These are phyloP conservation scores for Capronia americana DNA, from an alignment of 2,329 filamentous ascomycete genomes.

Conservation along the genomic window DNA sequence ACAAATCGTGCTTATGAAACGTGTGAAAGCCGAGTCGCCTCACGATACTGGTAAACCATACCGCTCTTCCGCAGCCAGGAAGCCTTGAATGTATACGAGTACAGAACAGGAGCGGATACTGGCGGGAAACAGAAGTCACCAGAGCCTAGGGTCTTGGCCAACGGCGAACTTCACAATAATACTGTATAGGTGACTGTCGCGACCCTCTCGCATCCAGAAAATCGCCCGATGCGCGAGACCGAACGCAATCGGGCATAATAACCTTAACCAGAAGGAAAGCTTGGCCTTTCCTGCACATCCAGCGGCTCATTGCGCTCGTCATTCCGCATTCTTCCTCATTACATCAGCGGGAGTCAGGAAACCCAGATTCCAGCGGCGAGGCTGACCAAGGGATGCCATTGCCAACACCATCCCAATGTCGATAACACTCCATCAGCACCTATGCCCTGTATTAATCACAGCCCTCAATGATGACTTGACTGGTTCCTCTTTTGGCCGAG, in stretches of 20 bases:
- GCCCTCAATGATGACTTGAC: neutral
- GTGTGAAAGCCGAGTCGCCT: neutral
- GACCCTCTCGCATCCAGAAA: neutral
- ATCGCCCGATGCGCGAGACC: neutral
- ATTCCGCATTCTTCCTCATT: neutral
- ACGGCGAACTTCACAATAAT: neutral
- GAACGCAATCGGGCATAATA: neutral
- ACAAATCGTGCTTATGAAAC: neutral
- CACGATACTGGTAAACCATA: neutral
- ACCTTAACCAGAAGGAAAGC: neutral
- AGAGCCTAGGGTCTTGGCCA: neutral
- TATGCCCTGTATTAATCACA: neutral
- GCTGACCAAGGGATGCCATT: neutral
- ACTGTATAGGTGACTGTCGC: neutral
- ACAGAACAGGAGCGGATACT: neutral
- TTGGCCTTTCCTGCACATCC: neutral
- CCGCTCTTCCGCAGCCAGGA: neutral
- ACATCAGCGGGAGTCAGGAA: neutral
- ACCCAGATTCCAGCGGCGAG: neutral
- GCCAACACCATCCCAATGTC: neutral
- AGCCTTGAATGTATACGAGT: neutral
- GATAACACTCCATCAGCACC: neutral
- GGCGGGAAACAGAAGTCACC: neutral
- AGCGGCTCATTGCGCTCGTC: neutral
- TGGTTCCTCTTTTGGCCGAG: neutral